Conservation (phyloP, 768 basidiomycete species). For the Leccinellum rugosiceps region DNA sequence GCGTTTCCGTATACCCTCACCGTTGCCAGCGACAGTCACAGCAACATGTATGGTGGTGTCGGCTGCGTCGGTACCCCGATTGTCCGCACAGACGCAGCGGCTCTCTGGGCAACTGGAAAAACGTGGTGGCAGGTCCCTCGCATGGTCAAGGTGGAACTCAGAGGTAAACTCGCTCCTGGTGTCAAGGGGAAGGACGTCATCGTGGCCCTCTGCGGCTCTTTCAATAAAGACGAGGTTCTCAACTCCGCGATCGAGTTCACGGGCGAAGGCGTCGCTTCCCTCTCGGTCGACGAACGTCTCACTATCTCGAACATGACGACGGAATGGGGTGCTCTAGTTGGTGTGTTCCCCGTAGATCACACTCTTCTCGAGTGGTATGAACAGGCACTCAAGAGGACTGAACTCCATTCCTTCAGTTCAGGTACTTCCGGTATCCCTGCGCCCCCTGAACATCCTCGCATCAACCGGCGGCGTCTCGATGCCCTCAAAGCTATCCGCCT, state of each 20-base stretch:
- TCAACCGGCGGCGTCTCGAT: slow-evolving; percentile 72
- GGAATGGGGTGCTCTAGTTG: slow-evolving; percentile 97
- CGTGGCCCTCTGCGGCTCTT: slow-evolving; percentile 91
- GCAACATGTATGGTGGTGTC: slow-evolving; percentile 99
- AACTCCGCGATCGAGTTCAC: slow-evolving; percentile 97
- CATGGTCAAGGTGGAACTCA: slow-evolving; percentile 92
- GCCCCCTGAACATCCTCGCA: slow-evolving; percentile 79
- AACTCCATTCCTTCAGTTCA: slow-evolving; percentile 70
- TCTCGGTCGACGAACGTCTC: slow-evolving; percentile 87
- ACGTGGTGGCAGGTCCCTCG: slow-evolving; percentile 99
- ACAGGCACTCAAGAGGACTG: slow-evolving; percentile 62
- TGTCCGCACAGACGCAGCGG: slow-evolving; percentile 92
- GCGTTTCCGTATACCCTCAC: slow-evolving; percentile 95
- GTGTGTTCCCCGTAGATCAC: slow-evolving; percentile 90
- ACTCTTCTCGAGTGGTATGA: slow-evolving; percentile 87
- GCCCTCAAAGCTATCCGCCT: slow-evolving; percentile 53
- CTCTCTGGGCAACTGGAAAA: slow-evolving; percentile 95
- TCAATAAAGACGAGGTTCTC: slow-evolving; percentile 94
- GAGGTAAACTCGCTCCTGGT: slow-evolving; percentile 76
- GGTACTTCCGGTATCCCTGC: slow-evolving; percentile 50
- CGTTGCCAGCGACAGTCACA: slow-evolving; percentile 94
- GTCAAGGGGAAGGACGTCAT: slow-evolving; percentile 99
- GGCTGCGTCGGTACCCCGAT: slow-evolving; percentile 97
- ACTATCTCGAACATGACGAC: slow-evolving; percentile 99
- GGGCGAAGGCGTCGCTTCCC: slow-evolving; percentile 76